Conservation (phyloP, 2,329 filamentous ascomycete genomes). For the Colletotrichum tanaceti region DNA sequence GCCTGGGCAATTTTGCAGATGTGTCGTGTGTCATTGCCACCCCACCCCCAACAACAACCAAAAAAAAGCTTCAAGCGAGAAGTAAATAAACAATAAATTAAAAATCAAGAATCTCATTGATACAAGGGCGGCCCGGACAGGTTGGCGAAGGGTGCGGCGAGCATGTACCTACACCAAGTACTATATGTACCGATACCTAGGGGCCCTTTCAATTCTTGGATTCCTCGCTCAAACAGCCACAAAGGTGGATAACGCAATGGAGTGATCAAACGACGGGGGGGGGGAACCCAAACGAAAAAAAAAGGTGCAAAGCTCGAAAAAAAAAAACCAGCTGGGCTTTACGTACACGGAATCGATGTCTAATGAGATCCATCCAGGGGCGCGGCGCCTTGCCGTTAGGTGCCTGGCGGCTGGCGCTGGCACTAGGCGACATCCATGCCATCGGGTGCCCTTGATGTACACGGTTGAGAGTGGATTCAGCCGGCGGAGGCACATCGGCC, state of each 20-base stretch:
- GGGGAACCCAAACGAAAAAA: constrained; percentile 31
- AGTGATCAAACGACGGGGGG: constrained; percentile 20
- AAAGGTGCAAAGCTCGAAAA: constrained; percentile 20
- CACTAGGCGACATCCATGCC: constrained; percentile 36
- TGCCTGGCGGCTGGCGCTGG: constrained; percentile 37
- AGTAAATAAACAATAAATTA: background rate
- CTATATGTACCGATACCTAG: constrained; percentile 33
- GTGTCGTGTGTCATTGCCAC: constrained; percentile 8
- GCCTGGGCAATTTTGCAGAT: background rate
- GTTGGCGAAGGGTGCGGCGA: constrained; percentile 20
- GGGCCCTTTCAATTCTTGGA: background rate
- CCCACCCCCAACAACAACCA: no score
- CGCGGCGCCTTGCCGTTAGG: constrained; percentile 40
- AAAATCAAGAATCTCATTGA: constrained; percentile 9
- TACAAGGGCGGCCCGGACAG: constrained; percentile 9
- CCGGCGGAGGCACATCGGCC: constrained; percentile 37
- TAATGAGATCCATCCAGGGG: constrained; percentile 42
- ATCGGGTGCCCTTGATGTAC: constrained; percentile 42
- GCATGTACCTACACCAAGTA: constrained; percentile 15
- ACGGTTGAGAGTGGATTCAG: constrained; percentile 38
- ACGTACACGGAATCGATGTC: constrained; percentile 41
- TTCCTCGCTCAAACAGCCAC: constrained; percentile 10
- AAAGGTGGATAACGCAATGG: constrained; percentile 34
- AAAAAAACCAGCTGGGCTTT: constrained; percentile 39
- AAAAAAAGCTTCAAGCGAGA: no score